Conservation (phyloP, 352 stramenopile genomes). For the Phytophthora aleatoria region DNA sequence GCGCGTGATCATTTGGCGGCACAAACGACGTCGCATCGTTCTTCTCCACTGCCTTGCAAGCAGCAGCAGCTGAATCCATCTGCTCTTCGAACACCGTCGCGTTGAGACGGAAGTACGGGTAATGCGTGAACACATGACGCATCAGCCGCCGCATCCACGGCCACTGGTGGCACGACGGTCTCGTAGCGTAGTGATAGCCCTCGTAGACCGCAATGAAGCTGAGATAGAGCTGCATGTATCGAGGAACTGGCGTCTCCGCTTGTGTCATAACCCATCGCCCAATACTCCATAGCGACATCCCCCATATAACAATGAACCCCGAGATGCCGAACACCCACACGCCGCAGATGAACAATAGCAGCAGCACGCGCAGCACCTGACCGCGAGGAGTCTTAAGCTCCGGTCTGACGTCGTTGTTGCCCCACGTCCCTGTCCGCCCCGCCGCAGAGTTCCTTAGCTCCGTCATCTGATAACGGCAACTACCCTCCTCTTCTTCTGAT, state of each 20-base stretch:
- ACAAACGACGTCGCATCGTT: conserved; percentile 8
- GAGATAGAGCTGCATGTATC: conserved; percentile 31
- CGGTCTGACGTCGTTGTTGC: conserved; percentile 24
- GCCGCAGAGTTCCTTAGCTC: conserved; percentile 7
- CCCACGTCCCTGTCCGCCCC: conserved; percentile 14
- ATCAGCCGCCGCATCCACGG: conserved; percentile 40
- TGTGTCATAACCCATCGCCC: conserved; percentile 10
- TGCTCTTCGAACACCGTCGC: conserved; percentile 48
- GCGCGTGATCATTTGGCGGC: conserved; percentile 14
- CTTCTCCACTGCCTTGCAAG: conserved; percentile 13
- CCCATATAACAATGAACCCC: conserved; percentile 14
- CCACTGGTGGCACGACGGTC: conserved; percentile 36
- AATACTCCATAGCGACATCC: conserved; percentile 3
- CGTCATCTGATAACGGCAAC: conserved; percentile 8
- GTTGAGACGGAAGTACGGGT: conserved; percentile 52
- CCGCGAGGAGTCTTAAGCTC: conserved; percentile 10
- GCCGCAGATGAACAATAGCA: conserved; percentile 21
- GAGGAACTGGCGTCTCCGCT: conserved; percentile 2
- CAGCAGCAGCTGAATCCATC: conserved; percentile 2
- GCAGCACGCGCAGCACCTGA: conserved; percentile 6
- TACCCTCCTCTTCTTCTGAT: conserved; percentile 4
- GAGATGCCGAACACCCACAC: conserved; percentile 33
- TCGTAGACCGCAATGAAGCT: conserved; percentile 40
- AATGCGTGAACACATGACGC: conserved; percentile 50
- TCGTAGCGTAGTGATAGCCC: conserved; percentile 37